phyloP scores from a whole-genome alignment of 495 filamentous ascomycete genomes.

The Neurospora pannonica region DNA sequence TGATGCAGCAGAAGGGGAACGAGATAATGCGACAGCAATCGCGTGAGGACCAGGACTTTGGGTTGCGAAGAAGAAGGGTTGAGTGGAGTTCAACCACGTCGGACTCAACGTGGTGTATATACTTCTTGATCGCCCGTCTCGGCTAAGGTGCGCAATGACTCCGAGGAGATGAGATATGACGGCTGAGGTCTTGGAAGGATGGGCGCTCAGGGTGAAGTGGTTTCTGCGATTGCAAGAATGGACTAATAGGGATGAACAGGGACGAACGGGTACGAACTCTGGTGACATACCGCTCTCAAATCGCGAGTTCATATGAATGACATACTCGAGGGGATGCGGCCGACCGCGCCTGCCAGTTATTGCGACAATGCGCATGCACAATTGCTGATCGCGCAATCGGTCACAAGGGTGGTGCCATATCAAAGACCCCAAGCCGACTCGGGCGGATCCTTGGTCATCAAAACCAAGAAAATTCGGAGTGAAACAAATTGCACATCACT shows the following conservation, averaged over 20 bases:
- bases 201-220: background rate
- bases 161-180: background rate
- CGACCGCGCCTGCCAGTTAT: background rate
- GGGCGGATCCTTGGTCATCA: background rate
- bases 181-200: background rate
- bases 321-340: background rate
- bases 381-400: constrained; percentile 25
- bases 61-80: background rate
- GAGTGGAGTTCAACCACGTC: background rate
- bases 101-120: background rate
- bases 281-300: constrained; percentile 17
- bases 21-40: background rate
- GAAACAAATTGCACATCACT: background rate
- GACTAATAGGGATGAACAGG: background rate
- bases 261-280: background rate
- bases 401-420: constrained; percentile 24
- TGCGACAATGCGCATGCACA: background rate
- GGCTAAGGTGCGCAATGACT: background rate
- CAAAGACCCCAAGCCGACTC: background rate
- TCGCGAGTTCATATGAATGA: constrained; percentile 12
- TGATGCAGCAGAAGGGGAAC: background rate
- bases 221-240: background rate
- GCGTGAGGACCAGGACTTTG: background rate
- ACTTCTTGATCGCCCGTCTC: background rate
- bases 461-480: background rate